Conservation (phyloP, 768 basidiomycete species). For the Auricularia sp. region DNA sequence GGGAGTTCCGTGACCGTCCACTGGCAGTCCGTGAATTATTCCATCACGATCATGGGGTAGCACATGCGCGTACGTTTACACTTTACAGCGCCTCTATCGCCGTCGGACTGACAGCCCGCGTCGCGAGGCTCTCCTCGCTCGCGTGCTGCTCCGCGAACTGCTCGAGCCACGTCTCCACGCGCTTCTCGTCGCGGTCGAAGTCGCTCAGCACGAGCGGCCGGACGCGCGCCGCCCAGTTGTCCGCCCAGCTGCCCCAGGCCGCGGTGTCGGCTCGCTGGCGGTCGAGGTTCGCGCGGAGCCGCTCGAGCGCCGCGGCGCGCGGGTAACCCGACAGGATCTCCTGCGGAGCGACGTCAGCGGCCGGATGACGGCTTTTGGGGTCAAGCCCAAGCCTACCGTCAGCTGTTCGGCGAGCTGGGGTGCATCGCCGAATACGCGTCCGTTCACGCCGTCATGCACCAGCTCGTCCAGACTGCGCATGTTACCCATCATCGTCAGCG, state of each 20-base stretch:
- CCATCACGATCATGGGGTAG: too few species aligned
- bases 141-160: background rate
- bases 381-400: constrained; percentile 33
- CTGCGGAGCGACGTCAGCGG: constrained; percentile 23
- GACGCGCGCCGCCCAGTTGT: constrained; percentile 71
- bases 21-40: too few species aligned
- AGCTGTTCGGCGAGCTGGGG: constrained; percentile 62
- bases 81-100: too few species aligned
- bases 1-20: too few species aligned
- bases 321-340: constrained; percentile 53
- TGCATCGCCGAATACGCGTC: constrained; percentile 62
- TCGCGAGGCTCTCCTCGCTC: background rate
- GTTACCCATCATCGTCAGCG: background rate
- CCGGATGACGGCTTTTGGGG: background rate
- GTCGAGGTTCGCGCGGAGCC: constrained; percentile 42
- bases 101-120: too few species aligned
- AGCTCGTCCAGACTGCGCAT: constrained; percentile 69
- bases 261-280: constrained; percentile 22
- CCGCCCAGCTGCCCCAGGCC: constrained; percentile 71
- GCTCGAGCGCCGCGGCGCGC: constrained; percentile 34
- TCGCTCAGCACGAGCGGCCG: constrained; percentile 39
- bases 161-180: background rate
- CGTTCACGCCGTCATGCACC: constrained; percentile 76
- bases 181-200: constrained; percentile 13
- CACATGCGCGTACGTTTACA: too few species aligned